Base-by-base conservation (phyloP, 2,329 filamentous ascomycete genomes). In the Cladosporium halotolerans region DNA sequence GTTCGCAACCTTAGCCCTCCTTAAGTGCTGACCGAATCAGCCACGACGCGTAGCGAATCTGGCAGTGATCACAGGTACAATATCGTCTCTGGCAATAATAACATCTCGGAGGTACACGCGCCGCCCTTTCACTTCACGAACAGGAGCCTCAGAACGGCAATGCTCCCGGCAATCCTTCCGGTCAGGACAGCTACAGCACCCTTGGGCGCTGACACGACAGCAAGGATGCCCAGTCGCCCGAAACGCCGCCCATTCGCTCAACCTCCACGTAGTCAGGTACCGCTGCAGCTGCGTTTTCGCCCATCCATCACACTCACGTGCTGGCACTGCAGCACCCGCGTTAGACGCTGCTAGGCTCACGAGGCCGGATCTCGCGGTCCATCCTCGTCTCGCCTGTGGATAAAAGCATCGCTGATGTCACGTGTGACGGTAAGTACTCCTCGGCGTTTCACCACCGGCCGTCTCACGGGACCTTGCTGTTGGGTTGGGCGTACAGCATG, bases 91-190 rank as follows among this genome's bases (percentile, higher is more conserved):
- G 19, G 23, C 5, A 5, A 7, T 28, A 28, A 28, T 28, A 5
- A 28, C 23, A 28, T 28, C 23, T 28, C 23, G 23, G 23, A 28
- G 23, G 23, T 28, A 28, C 23, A 28, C 23, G 23, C 23, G 23
- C 23, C 23, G 23, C 23, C 5, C 4, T 28, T 28, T 28, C 7
- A 5, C 23, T 5, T 28, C 23, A 28, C 7, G 5, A 28, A 28
- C 5, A 3, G 23, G 23, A 28, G 10, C 9, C 45, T 28, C 36
- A 19, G 42, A 33, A 36, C 48, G 48, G 48, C 32, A 51, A 28
- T 34, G 18, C 23, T 51, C 48, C 48, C 48, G 40, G 48, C 48
- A 51, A 51, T 51, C 48, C 48, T 51, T 31, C 32, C 42, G 18
- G 45, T 33, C 45, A 28, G 36, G 31, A 50, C 40, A 31, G 39